These are phyloP conservation scores for Fusarium sp. DNA, from an alignment of 2,329 filamentous ascomycete genomes.

Conservation along the genomic window DNA sequence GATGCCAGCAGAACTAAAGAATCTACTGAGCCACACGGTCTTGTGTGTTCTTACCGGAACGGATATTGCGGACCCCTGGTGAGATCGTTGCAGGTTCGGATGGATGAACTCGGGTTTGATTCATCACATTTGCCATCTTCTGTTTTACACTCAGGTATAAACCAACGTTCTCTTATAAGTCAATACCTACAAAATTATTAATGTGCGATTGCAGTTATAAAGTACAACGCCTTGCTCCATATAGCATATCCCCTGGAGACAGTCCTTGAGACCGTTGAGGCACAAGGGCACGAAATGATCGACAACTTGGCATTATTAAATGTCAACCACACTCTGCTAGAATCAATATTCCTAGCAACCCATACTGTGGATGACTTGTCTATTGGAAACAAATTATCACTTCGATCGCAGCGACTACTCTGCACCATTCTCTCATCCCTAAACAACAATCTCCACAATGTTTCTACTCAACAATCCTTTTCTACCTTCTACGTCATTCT, in stretches of 20 bases:
- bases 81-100: background rate
- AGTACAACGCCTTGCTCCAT: background rate
- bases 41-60: too few relatives aligned
- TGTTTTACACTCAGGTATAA: background rate
- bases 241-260: background rate
- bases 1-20: fast-evolving
- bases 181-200: background rate
- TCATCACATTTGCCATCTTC: background rate
- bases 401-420: background rate
- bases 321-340: background rate
- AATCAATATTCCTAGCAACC: background rate
- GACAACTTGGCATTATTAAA: background rate
- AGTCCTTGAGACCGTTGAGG: background rate
- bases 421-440: background rate
- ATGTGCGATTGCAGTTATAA: background rate
- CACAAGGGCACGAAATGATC: background rate
- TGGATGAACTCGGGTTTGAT: background rate
- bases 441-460: background rate
- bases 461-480: background rate
- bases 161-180: fast-evolving
- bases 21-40: fast-evolving
- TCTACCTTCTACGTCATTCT: background rate
- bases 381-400: background rate
- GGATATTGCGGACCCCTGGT: background rate
- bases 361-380: background rate